These are phyloP conservation scores for Plasmodium ovale DNA, from an alignment of 169 alveolate species.

Conservation along the genomic window DNA sequence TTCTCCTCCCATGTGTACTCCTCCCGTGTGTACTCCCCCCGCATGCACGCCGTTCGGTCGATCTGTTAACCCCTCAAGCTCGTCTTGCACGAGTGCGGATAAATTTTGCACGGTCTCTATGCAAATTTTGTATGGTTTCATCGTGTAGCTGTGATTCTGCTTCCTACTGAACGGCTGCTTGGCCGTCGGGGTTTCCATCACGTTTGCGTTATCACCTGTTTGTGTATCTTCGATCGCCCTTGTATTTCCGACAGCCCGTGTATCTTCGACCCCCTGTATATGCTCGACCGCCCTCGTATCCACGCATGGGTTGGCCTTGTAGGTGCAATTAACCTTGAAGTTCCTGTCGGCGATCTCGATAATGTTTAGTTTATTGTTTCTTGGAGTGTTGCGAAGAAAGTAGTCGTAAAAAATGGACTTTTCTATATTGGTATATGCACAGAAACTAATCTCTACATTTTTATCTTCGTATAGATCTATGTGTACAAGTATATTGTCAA, in stretches of 20 bases:
- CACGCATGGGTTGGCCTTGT: slow-evolving; percentile 5
- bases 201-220: neutral
- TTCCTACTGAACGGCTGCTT: slow-evolving; percentile 7
- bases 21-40: neutral
- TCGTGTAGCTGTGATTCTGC: slow-evolving; percentile 44
- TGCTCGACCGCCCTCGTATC: neutral
- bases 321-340: slow-evolving; percentile 20
- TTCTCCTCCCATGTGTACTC: neutral
- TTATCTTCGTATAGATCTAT: slow-evolving; percentile 28
- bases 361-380: slow-evolving; percentile 40
- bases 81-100: neutral
- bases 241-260: neutral
- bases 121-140: slow-evolving; percentile 66
- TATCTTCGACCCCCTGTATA: neutral
- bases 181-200: neutral
- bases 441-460: slow-evolving; percentile 41
- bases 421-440: slow-evolving; percentile 38
- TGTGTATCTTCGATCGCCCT: neutral
- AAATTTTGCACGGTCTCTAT: slow-evolving; percentile 22
- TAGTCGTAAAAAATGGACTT: slow-evolving; percentile 67
- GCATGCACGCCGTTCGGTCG: neutral
- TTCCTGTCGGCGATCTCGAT: slow-evolving; percentile 22
- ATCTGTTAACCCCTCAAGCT: neutral
- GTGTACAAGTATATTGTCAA: slow-evolving; percentile 44
- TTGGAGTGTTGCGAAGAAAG: neutral